phyloP scores from a whole-genome alignment of 2,329 filamentous ascomycete species.

The Aureobasidium sp. region DNA sequence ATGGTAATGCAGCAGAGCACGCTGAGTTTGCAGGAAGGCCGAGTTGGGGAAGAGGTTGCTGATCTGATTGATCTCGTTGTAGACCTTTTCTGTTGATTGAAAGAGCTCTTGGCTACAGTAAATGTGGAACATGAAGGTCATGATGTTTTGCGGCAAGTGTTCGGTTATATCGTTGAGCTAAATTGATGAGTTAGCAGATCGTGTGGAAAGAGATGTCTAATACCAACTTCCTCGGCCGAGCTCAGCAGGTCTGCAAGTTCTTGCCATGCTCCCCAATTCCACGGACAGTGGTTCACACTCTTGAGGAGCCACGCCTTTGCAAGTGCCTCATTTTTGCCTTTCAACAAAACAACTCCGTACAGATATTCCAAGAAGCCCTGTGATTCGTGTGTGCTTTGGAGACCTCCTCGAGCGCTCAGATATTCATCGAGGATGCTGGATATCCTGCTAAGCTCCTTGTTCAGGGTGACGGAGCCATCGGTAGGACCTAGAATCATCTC shows the following conservation, averaged over 20 bases:
- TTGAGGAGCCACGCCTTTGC: conserved; percentile 80
- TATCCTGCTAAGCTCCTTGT: conserved; percentile 73
- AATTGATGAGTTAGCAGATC: conserved; percentile 29
- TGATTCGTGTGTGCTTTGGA: conserved; percentile 24
- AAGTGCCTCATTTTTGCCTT: conserved; percentile 78
- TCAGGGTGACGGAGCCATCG: conserved; percentile 73
- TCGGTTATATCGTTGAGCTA: conserved; percentile 43
- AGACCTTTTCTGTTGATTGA: conserved; percentile 67
- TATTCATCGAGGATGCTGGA: conserved; percentile 69
- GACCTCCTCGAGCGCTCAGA: conserved; percentile 55
- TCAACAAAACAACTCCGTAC: conserved; percentile 84
- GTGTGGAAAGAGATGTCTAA: neutral
- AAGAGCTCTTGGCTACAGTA: conserved; percentile 88
- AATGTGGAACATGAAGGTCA: conserved; percentile 89
- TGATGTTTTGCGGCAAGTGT: conserved; percentile 77
- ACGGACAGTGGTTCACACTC: conserved; percentile 81
- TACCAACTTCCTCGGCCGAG: conserved; percentile 57
- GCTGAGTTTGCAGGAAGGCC: conserved; percentile 82
- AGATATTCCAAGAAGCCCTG: conserved; percentile 94
- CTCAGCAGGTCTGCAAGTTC: conserved; percentile 77
- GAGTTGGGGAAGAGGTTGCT: conserved; percentile 78
- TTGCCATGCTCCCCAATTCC: conserved; percentile 96
- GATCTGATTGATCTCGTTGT: conserved; percentile 66
- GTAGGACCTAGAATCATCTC: conserved; percentile 95
- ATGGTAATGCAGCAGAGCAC: conserved; percentile 81